A percentile compares a stretch with the other conserved stretches of the same genome.
These are phyloP conservation scores for Chrysochromulina tobinii DNA, from an alignment of 78 protist species.

Conservation along the genomic window DNA sequence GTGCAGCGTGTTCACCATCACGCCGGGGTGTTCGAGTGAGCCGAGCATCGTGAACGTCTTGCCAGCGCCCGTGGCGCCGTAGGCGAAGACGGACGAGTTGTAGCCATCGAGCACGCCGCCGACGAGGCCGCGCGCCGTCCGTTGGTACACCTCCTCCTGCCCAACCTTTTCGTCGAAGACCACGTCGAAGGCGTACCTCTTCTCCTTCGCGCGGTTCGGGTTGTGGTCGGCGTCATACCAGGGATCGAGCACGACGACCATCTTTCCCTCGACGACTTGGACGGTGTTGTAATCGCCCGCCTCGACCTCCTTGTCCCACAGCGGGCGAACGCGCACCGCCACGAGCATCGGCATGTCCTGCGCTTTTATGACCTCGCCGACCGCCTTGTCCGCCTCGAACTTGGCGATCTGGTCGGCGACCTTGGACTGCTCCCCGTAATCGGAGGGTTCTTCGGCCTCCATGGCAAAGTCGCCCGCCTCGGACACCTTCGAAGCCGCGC, in stretches of 20 bases:
- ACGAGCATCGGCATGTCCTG: neutral
- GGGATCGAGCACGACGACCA: neutral
- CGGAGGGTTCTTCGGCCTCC: neutral
- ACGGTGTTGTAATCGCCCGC: neutral
- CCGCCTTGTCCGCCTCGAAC: neutral
- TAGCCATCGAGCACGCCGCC: slow-evolving; percentile 36
- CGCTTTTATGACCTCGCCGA: neutral
- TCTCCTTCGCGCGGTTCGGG: neutral
- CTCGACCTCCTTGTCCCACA: neutral
- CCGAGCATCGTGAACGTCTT: slow-evolving; percentile 41
- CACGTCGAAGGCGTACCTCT: slow-evolving; percentile 6
- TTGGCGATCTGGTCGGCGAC: neutral
- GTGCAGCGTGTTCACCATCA: slow-evolving; percentile 33
- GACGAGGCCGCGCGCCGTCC: slow-evolving; percentile 1
- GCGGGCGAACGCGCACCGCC: neutral
- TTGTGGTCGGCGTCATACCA: neutral
- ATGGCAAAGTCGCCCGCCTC: too few relatives aligned
- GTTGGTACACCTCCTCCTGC: neutral
- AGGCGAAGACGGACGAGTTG: slow-evolving; percentile 33
- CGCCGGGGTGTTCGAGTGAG: neutral
- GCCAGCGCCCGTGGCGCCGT: slow-evolving; percentile 43
- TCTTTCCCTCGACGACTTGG: neutral
- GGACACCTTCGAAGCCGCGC: too few relatives aligned
- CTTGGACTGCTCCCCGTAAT: neutral
- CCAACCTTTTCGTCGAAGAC: neutral